phyloP scores from a whole-genome alignment of 139 green algal species.

The Edaphochlamys debaryana region DNA sequence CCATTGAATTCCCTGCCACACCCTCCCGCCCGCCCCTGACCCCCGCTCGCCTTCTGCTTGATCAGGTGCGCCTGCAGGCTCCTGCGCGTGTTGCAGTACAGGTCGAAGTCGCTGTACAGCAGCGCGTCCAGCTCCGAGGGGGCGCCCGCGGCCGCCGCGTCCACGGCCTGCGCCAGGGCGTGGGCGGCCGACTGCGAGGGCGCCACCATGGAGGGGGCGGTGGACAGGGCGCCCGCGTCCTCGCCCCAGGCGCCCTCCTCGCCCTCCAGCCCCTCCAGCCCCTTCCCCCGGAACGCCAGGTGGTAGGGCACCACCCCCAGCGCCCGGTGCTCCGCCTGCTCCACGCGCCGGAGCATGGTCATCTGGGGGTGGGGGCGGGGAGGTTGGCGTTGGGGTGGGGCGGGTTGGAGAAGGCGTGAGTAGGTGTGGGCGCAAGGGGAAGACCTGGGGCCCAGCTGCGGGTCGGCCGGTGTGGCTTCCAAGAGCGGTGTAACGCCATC shows the following conservation, averaged over 20 bases:
- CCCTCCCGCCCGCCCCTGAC: no score
- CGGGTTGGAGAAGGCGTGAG: no score
- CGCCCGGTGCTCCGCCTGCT: constrained; percentile 44
- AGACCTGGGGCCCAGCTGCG: no score
- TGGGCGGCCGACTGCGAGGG: background rate
- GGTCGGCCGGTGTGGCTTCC: no score
- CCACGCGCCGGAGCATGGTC: constrained; percentile 45
- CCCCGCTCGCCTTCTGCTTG: constrained; percentile 28
- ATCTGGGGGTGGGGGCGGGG: no score
- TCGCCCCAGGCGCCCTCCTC: background rate
- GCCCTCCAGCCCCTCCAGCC: background rate
- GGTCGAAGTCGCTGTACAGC: constrained; percentile 47
- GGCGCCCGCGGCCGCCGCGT: background rate
- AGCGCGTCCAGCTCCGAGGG: constrained; percentile 3
- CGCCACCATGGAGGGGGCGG: no score
- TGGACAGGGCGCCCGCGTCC: background rate
- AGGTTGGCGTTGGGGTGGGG: no score
- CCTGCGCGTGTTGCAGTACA: constrained; percentile 41
- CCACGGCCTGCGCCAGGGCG: background rate
- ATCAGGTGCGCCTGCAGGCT: constrained; percentile 30
- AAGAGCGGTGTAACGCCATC: no score
- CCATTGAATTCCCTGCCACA: no score
- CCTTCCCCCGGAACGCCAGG: constrained; percentile 24
- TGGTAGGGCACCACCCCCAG: constrained; percentile 24
- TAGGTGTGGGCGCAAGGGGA: no score